Conservation (phyloP, 2,329 filamentous ascomycete species). For the Pyricularia grisea region DNA sequence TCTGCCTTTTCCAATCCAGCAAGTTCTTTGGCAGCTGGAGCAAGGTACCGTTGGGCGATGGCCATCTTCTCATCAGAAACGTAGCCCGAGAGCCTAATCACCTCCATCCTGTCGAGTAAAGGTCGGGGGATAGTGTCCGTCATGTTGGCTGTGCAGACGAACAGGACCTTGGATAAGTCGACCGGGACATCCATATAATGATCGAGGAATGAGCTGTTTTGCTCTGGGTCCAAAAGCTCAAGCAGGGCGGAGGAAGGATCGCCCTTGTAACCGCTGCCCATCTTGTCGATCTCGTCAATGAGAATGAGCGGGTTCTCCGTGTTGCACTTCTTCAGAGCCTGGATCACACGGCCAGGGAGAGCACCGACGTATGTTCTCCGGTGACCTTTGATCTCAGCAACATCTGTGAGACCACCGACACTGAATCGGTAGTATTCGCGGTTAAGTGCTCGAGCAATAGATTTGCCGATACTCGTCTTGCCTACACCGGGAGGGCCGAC, state of each 20-base stretch:
- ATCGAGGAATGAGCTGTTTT: constrained; percentile 94
- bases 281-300: constrained; percentile 98
- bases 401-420: constrained; percentile 91
- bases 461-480: constrained; percentile 98
- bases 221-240: constrained; percentile 90
- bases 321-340: constrained; percentile 97
- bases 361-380: constrained; percentile 94
- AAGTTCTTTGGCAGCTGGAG: constrained; percentile 87
- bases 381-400: constrained; percentile 98
- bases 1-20: constrained; percentile 85
- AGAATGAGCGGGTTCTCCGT: constrained; percentile 95
- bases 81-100: constrained; percentile 93
- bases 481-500: constrained; percentile 95
- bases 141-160: constrained; percentile 98
- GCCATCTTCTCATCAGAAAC: constrained; percentile 98
- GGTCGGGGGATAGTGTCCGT: constrained; percentile 95
- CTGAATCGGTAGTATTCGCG: constrained; percentile 98
- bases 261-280: constrained; percentile 90
- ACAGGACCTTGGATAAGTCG: constrained; percentile 92
- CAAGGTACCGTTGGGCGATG: constrained; percentile 87
- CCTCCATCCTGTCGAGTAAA: constrained; percentile 91
- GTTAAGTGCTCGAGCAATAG: constrained; percentile 88
- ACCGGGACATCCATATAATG: constrained; percentile 99
- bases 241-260: constrained; percentile 91
- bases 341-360: constrained; percentile 90